Evolutionary conservation across 1,284 basidiomycete species (phyloP).

Genomic region (Ganoderma boninense): DNA sequence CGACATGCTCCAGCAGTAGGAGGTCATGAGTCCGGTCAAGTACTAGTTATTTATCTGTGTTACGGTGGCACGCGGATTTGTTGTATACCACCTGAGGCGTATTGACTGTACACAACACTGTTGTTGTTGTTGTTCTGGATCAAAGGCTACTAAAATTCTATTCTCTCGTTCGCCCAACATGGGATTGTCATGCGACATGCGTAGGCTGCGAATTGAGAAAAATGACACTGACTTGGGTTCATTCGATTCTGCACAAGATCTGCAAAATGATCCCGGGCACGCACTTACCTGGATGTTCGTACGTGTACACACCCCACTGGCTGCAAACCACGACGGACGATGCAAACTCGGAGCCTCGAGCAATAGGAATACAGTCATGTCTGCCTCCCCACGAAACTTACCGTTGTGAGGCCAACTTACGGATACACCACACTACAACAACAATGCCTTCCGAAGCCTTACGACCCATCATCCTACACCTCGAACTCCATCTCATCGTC

Average conservation of each 20-base stretch:
- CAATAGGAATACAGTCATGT: not conserved
- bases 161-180: not conserved
- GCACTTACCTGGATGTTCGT: not conserved
- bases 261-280: not conserved
- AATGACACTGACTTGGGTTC: too few species aligned
- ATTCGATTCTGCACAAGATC: not conserved
- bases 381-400: not conserved
- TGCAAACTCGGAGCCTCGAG: not conserved
- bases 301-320: not conserved
- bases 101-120: not conserved
- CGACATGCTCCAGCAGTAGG: conserved; percentile 11
- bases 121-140: not conserved
- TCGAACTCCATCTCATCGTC: conserved; percentile 2
- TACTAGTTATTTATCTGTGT: not conserved
- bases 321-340: not conserved
- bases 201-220: too few species aligned
- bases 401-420: not conserved
- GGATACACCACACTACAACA: not conserved
- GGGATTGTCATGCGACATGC: not conserved
- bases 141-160: not conserved
- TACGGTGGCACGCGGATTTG: not conserved
- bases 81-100: not conserved
- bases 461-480: not conserved
- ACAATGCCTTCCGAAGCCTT: not conserved
- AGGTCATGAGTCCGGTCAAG: not conserved